phyloP scores from a whole-genome alignment of 1,284 basidiomycete species.

The Gymnopus androsaceus region DNA sequence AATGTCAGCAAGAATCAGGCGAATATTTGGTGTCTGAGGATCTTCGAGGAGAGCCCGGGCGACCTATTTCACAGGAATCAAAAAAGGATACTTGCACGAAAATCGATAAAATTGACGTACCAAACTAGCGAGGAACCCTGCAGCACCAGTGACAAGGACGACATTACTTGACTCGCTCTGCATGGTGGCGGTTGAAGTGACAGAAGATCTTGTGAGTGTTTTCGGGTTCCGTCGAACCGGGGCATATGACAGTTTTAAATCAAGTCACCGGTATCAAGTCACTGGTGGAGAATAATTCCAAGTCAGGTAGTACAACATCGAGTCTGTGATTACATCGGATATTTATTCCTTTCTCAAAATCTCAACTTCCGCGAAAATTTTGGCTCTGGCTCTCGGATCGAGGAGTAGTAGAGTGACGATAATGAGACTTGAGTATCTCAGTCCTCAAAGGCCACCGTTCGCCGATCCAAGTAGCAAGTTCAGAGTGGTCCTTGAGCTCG shows the following conservation, averaged over 20 bases:
- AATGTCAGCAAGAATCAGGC: constrained; percentile 59
- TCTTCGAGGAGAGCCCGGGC: constrained; percentile 36
- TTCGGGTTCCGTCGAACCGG: no score
- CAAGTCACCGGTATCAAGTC: no score
- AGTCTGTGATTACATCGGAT: no score
- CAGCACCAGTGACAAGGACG: constrained; percentile 60
- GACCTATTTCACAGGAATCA: constrained; percentile 21
- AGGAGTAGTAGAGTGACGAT: neutral
- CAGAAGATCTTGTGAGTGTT: no score
- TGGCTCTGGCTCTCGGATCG: no score
- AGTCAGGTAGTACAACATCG: no score
- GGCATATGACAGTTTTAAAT: no score
- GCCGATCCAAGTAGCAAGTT: constrained; percentile 72
- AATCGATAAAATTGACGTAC: constrained; percentile 28
- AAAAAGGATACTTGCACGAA: neutral
- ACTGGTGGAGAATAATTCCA: no score
- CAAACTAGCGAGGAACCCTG: constrained; percentile 47
- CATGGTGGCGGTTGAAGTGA: neutral
- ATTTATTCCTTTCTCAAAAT: no score
- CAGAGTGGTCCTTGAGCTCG: constrained; percentile 61
- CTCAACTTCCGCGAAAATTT: no score
- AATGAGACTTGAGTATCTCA: constrained; percentile 38
- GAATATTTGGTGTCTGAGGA: constrained; percentile 38
- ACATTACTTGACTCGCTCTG: constrained; percentile 31
- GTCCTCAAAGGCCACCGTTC: constrained; percentile 55